phyloP scores from a whole-genome alignment of 306 rosid species.

The Sesbania bispinosa region DNA sequence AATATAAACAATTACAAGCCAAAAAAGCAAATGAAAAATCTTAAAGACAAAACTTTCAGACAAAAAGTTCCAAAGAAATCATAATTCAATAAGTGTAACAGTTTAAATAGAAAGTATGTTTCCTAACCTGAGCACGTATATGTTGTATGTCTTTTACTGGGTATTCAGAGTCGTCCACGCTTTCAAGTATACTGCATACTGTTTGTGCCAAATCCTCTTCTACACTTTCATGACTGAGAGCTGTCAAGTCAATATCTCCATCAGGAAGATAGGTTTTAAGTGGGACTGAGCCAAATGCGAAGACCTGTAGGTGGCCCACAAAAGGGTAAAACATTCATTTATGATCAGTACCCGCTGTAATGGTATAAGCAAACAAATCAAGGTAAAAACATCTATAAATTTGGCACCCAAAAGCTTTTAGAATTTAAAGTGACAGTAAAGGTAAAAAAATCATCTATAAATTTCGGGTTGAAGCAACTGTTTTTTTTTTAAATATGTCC shows the following conservation, averaged over 20 bases:
- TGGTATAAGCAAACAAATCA: constrained; percentile 21
- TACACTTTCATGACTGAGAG: constrained; percentile 36
- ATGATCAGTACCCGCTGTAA: neutral
- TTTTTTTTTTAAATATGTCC: neutral
- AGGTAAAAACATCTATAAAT: no score
- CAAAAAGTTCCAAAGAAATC: constrained; percentile 6
- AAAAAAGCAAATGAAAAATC: neutral
- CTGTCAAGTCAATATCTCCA: constrained; percentile 74
- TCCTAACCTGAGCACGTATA: constrained; percentile 54
- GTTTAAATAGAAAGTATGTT: constrained; percentile 11
- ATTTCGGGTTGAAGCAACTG: neutral
- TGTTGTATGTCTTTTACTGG: constrained; percentile 43
- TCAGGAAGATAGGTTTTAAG: constrained; percentile 78
- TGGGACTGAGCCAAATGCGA: constrained; percentile 68
- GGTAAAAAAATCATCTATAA: neutral
- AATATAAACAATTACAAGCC: neutral
- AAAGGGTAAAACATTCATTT: constrained; percentile 11
- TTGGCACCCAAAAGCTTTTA: constrained; percentile 1
- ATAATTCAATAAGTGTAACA: neutral
- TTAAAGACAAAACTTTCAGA: neutral
- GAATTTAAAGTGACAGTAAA: neutral
- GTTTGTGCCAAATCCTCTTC: constrained; percentile 48
- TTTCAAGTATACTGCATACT: constrained; percentile 39
- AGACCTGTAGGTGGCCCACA: constrained; percentile 47
- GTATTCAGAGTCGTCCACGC: constrained; percentile 23